Base-by-base conservation (phyloP, 2,329 filamentous ascomycete species). In the Xylariaceae sp. region DNA sequence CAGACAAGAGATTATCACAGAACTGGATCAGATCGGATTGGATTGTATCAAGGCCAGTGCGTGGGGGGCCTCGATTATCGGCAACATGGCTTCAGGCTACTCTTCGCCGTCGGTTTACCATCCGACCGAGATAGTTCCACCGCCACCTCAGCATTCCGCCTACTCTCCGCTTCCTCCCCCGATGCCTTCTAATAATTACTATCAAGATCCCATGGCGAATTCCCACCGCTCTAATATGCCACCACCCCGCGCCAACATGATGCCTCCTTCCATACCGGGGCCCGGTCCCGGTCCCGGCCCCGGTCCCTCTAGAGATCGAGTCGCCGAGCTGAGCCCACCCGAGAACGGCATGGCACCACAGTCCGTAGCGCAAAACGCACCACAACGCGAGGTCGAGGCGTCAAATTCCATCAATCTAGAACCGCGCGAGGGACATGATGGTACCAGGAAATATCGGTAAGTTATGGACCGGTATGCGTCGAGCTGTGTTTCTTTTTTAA, bases 81-180 rank as follows among this genome's bases (percentile, higher is more conserved):
- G 40, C 51, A 60, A 41, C n/a, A 67, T 67, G 65, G 65, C 64
- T 63, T 66, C 65, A 60, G 65, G 65, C 60, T 67, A 67, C 31
- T 64, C 64, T 50, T 61, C 64, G 51, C 63, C 64, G 57, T 64
- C 64, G 53, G 59, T 65, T 53, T 65, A 67, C 53, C 65, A 67
- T 50, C 60, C 66, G 51, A 47, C 64, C 42, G 65, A 67, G 41
- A 65, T 67, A 63, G 56, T 60, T 47, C 64, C 61, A 6, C 63
- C 63, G 4, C 63, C 64, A 29, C 58, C 62, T 51, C 64, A 67
- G 45, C 64, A 67, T 55, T 56, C 64, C 47, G 64, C 61, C 53
- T 67, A 67, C 47, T 62, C 62, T 53, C 64, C 64, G 29, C 63
- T 67, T 1, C 65, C 65, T 39, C 65, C 64, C 54, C 64, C 64